Evolutionary conservation across 2,329 filamentous ascomycete genomes (phyloP).

Genomic region (Parastagonospora avenae): DNA sequence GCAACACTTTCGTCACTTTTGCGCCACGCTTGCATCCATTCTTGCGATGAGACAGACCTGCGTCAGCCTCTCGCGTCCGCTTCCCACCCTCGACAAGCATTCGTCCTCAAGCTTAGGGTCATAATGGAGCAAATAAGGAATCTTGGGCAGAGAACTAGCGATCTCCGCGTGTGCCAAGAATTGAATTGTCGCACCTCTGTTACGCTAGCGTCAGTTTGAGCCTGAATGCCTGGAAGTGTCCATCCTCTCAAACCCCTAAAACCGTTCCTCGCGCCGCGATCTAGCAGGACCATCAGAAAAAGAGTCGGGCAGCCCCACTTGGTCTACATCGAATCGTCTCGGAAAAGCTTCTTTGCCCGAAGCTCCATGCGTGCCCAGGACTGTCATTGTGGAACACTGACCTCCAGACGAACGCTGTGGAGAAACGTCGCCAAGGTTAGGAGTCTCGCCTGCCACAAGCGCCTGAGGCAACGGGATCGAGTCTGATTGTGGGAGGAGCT

Average conservation of each 20-base stretch:
- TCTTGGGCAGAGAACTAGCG: slow-evolving; percentile 3
- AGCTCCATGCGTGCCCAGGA: slow-evolving; percentile 33
- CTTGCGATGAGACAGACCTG: not conserved
- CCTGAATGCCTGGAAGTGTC: slow-evolving; percentile 23
- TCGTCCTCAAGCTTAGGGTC: slow-evolving; percentile 9
- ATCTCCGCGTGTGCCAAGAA: slow-evolving; percentile 23
- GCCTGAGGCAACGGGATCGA: slow-evolving; percentile 17
- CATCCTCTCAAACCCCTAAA: slow-evolving; percentile 23
- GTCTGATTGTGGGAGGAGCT: slow-evolving; percentile 18
- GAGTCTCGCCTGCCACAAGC: slow-evolving; percentile 12
- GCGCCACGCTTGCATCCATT: slow-evolving; percentile 9
- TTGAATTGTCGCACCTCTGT: slow-evolving; percentile 38
- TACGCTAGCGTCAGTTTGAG: slow-evolving; percentile 19
- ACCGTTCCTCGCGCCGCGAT: slow-evolving; percentile 10
- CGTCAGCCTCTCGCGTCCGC: not conserved
- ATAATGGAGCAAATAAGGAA: slow-evolving; percentile 10
- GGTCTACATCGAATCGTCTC: slow-evolving; percentile 34
- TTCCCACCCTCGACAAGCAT: slow-evolving; percentile 22
- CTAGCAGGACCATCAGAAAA: slow-evolving; percentile 14
- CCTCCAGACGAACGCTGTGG: slow-evolving; percentile 28
- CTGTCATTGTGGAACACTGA: slow-evolving; percentile 12
- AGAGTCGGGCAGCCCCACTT: slow-evolving; percentile 30
- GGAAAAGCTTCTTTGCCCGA: slow-evolving; percentile 35
- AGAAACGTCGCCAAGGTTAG: slow-evolving; percentile 28
- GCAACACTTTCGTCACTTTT: slow-evolving; percentile 1